Evolutionary conservation across 805 yeast species (phyloP), one percentile per base, ranked within the genome.

Genomic region (Brettanomyces anomalus): DNA sequence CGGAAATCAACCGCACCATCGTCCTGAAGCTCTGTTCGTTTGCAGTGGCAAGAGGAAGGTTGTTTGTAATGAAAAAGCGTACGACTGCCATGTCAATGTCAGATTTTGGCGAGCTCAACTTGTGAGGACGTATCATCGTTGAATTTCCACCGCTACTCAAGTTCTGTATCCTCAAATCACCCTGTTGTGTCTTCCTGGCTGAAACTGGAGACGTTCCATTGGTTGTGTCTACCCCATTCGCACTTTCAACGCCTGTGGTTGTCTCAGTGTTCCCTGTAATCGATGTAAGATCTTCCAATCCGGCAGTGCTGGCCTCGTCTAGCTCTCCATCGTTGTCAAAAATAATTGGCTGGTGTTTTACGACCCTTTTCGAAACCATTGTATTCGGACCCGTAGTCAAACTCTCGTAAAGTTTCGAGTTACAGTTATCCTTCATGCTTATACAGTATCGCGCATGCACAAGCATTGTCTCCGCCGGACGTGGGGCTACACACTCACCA

Each of bases 391-490:
- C 24, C 11, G 37, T 35, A 14, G 39, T 36, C 21, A 36, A 24
- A 14, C n/a, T 15, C 15, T 21, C 15, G 18, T 21, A 36, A 14
- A 15, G 15, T 20, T 36, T 36, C 24, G n/a, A 7, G 31, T 36
- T 31, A 36, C 30, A 24, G 20, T n/a, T 28, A 14, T 16, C 39
- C 10, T 21, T 20, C 16, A 20, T 21, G 11, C n/a, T 17, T 15
- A 10, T 15, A 16, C 39, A 36, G n/a, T 24, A 20, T 20, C 21
- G 7, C 15, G 39, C 18, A 21, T 36, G 39, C 10, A 21, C 21
- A n/a, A 36, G 39, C 39, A 36, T 36, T 2, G 31, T 36, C 17
- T 36, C 39, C 5, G 39, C 39, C 3, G 39, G 39, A 15, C 39
- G 39, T 11, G 39, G 39, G 5, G 39, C 18, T 14, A 24, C 31